Evolutionary conservation across 2,329 filamentous ascomycete species (phyloP).

Genomic region (Lasiodiplodia theobromae): DNA sequence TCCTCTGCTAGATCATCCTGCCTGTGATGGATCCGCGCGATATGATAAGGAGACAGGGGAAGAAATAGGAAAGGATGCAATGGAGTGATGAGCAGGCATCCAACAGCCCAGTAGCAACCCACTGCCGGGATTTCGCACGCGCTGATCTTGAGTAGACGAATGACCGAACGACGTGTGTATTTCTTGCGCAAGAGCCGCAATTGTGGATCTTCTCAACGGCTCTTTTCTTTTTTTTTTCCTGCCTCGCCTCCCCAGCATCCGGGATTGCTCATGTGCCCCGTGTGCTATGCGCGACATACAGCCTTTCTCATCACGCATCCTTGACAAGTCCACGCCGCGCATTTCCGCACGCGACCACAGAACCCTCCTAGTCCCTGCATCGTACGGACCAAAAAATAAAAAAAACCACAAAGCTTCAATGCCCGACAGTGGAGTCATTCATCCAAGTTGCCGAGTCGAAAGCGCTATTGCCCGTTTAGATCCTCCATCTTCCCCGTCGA

Average conservation of each 20-base stretch:
- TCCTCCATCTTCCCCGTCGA: background rate
- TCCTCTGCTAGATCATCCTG: background rate
- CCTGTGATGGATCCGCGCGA: background rate
- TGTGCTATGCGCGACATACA: conserved; percentile 21
- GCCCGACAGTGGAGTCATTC: conserved; percentile 1
- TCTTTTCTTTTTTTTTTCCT: background rate
- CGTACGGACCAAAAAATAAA: background rate
- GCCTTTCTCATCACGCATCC: background rate
- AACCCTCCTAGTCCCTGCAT: conserved; percentile 1
- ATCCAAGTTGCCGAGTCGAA: background rate
- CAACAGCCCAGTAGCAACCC: background rate
- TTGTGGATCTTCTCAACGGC: conserved; percentile 24
- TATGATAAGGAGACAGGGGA: background rate
- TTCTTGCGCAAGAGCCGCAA: conserved; percentile 21
- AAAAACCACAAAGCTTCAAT: background rate
- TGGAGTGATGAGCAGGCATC: background rate
- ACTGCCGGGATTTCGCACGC: background rate
- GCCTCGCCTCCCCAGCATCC: conserved; percentile 17
- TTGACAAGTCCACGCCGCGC: conserved; percentile 2
- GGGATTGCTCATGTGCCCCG: conserved; percentile 22
- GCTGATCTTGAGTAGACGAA: background rate
- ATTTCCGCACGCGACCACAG: conserved; percentile 4
- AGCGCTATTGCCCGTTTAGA: background rate
- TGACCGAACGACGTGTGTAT: background rate
- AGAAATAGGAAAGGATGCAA: background rate